Evolutionary conservation across 495 filamentous ascomycete species (phyloP).

Genomic region (Massariosphaeria phaeospora): DNA sequence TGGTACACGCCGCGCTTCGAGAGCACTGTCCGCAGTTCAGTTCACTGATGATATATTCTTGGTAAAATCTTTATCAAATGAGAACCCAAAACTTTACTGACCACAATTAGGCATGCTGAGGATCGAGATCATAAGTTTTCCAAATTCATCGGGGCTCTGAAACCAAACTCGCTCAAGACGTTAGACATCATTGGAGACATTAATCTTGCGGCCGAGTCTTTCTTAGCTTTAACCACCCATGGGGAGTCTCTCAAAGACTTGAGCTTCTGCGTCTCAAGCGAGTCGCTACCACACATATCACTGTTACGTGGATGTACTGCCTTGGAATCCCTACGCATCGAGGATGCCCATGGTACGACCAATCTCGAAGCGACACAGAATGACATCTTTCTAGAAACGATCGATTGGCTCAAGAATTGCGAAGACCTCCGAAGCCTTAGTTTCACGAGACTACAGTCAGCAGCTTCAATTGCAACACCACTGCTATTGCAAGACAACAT

Average conservation of each 20-base stretch:
- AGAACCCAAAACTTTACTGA: neutral
- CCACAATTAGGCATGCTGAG: slow-evolving; percentile 29
- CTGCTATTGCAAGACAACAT: slow-evolving; percentile 51
- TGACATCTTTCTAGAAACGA: slow-evolving; percentile 49
- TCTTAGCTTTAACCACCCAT: slow-evolving; percentile 57
- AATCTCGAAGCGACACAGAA: slow-evolving; percentile 46
- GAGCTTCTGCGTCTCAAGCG: slow-evolving; percentile 48
- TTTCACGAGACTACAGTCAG: slow-evolving; percentile 49
- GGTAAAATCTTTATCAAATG: slow-evolving; percentile 36
- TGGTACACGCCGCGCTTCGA: slow-evolving; percentile 49
- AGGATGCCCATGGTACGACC: slow-evolving; percentile 36
- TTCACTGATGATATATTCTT: slow-evolving; percentile 53
- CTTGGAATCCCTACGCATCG: slow-evolving; percentile 51
- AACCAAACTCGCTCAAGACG: slow-evolving; percentile 53
- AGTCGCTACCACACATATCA: slow-evolving; percentile 47
- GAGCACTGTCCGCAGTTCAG: slow-evolving; percentile 58
- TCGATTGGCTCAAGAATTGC: slow-evolving; percentile 55
- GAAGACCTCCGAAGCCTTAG: slow-evolving; percentile 48
- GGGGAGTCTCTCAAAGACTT: slow-evolving; percentile 53
- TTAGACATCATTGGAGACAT: slow-evolving; percentile 55
- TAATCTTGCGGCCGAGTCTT: slow-evolving; percentile 50
- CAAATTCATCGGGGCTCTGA: slow-evolving; percentile 53
- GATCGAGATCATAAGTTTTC: slow-evolving; percentile 53
- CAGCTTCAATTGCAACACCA: slow-evolving; percentile 49
- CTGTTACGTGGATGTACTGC: slow-evolving; percentile 50